Conservation (phyloP, 2,329 filamentous ascomycete species). For the Cadophora sp. region DNA sequence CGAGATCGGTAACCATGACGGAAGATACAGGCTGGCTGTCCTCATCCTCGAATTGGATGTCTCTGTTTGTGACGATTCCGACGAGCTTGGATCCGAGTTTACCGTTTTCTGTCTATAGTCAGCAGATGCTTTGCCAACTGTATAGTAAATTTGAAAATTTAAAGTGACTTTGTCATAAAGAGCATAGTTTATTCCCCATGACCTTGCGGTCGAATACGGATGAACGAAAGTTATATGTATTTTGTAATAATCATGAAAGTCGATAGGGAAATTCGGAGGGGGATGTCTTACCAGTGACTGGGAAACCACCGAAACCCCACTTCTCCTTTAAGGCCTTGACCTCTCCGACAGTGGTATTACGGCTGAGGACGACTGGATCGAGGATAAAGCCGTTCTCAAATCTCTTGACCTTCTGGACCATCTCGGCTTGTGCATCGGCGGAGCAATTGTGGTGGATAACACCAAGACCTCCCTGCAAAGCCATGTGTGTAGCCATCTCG, state of each 20-base stretch:
- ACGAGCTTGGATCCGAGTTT: constrained; percentile 94
- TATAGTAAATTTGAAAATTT: neutral
- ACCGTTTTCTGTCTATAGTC: constrained; percentile 74
- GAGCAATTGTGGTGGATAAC: constrained; percentile 99
- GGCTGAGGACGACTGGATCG: constrained; percentile 91
- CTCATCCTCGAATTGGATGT: constrained; percentile 94
- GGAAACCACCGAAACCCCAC: constrained; percentile 98
- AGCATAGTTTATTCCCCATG: constrained; percentile 75
- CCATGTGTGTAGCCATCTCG: constrained; percentile 99
- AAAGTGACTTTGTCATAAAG: constrained; percentile 50
- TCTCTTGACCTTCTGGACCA: constrained; percentile 98
- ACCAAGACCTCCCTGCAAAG: constrained; percentile 84
- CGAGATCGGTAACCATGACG: constrained; percentile 95
- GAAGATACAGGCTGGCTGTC: constrained; percentile 75
- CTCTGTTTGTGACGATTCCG: constrained; percentile 96
- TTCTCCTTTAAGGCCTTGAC: constrained; percentile 93
- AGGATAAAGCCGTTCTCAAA: constrained; percentile 99
- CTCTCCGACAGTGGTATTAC: constrained; percentile 87
- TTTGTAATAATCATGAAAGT: constrained; percentile 80
- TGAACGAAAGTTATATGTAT: constrained; percentile 99
- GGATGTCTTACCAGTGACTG: constrained; percentile 84
- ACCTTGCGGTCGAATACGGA: constrained; percentile 91
- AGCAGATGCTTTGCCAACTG: constrained; percentile 44
- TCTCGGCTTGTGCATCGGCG: constrained; percentile 95
- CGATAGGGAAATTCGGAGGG: constrained; percentile 24